phyloP scores from a whole-genome alignment of 495 filamentous ascomycete genomes.

The Darksidea phi region DNA sequence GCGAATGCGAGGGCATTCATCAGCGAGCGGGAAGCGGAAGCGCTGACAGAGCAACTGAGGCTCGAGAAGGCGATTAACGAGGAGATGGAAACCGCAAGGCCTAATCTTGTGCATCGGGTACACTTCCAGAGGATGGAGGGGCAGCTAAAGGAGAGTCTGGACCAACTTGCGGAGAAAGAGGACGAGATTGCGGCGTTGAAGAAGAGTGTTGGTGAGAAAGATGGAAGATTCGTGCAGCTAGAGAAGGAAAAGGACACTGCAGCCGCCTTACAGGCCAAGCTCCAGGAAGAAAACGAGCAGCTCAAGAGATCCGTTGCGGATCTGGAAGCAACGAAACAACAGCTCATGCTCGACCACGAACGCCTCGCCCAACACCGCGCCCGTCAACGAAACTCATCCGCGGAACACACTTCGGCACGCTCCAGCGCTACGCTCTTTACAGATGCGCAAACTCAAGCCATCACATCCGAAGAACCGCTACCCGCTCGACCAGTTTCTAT shows the following conservation, averaged over 20 bases:
- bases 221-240: neutral
- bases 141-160: conserved; percentile 14
- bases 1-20: conserved; percentile 5
- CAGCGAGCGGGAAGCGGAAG: conserved; percentile 10
- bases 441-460: neutral
- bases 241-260: conserved; percentile 1
- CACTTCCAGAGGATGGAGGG: conserved; percentile 29
- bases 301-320: conserved; percentile 17
- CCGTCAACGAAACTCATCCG: conserved; percentile 1
- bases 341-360: conserved; percentile 29
- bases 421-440: conserved; percentile 27
- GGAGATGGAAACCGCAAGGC: conserved; percentile 28
- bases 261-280: neutral
- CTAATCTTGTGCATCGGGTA: conserved; percentile 22
- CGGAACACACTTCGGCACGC: conserved; percentile 23
- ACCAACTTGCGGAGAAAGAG: neutral
- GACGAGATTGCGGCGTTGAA: conserved; percentile 13
- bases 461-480: conserved; percentile 9
- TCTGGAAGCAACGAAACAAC: conserved; percentile 22
- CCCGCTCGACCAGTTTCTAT: conserved; percentile 12
- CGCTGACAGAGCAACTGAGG: conserved; percentile 13
- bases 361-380: conserved; percentile 19
- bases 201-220: neutral
- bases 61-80: conserved; percentile 25
- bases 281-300: conserved; percentile 6